Evolutionary conservation across 495 filamentous ascomycete species (phyloP).

Genomic region (Aspergillus nidulans): DNA sequence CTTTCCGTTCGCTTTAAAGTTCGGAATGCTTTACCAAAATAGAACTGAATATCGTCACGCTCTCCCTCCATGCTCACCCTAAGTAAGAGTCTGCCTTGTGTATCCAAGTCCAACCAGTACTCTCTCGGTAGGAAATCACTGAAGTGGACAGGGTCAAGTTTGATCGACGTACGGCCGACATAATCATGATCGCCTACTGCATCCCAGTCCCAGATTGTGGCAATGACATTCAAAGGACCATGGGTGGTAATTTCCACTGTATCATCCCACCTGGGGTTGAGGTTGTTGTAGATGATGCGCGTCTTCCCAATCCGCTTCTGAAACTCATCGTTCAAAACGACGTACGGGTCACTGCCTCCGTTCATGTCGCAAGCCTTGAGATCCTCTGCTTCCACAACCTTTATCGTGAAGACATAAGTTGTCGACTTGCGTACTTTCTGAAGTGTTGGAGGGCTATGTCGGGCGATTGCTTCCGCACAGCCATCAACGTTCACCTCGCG

Average conservation of each 20-base stretch:
- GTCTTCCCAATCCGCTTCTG: conserved; percentile 97
- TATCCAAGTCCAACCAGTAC: conserved; percentile 97
- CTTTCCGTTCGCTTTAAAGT: conserved; percentile 91
- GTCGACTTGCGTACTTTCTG: conserved; percentile 56
- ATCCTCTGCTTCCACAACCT: conserved; percentile 98
- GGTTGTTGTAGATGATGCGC: conserved; percentile 80
- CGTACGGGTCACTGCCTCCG: conserved; percentile 93
- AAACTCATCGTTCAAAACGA: conserved; percentile 94
- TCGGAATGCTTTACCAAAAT: conserved; percentile 95
- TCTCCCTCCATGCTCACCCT: conserved; percentile 98
- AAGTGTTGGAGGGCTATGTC: conserved; percentile 53
- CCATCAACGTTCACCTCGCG: conserved; percentile 88
- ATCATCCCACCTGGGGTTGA: conserved; percentile 98
- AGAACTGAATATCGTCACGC: conserved; percentile 96
- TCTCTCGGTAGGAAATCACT: conserved; percentile 91
- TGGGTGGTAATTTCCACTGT: conserved; percentile 91
- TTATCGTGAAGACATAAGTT: conserved; percentile 97
- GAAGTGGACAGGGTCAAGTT: conserved; percentile 92
- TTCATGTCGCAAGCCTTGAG: conserved; percentile 95
- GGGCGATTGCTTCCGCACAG: conserved; percentile 76
- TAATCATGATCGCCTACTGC: conserved; percentile 96
- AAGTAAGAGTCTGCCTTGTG: conserved; percentile 83
- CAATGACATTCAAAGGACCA: conserved; percentile 88
- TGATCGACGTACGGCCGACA: conserved; percentile 88
- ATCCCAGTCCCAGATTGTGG: conserved; percentile 98